These are phyloP conservation scores for Elongisporangium anandrum DNA, from an alignment of 352 stramenopile species.

Conservation along the genomic window DNA sequence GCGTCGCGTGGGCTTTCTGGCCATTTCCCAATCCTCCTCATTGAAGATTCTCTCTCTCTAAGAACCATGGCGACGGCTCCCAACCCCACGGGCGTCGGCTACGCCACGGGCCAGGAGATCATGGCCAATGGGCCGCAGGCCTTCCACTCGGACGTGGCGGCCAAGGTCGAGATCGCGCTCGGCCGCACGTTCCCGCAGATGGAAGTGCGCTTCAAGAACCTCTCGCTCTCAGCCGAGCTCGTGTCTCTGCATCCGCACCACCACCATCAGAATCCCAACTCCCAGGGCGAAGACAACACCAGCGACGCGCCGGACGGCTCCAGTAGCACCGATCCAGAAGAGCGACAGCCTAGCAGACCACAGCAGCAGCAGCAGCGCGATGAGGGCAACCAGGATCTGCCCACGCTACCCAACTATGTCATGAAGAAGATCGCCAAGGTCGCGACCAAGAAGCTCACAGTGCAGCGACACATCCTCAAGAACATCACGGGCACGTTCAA, in stretches of 20 bases:
- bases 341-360: not conserved
- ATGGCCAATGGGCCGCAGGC: constrained; percentile 27
- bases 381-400: constrained; percentile 21
- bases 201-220: constrained; percentile 47
- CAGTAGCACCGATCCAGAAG: constrained; percentile 3
- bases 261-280: not conserved
- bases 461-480: constrained; percentile 38
- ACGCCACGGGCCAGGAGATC: constrained; percentile 23
- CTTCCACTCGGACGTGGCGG: constrained; percentile 31
- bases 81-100: constrained; percentile 16
- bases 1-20: not conserved
- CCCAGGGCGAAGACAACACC: constrained; percentile 9
- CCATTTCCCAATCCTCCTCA: not conserved
- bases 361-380: constrained; percentile 1
- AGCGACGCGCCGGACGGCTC: constrained; percentile 1
- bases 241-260: constrained; percentile 15
- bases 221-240: constrained; percentile 44
- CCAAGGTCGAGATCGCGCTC: constrained; percentile 38
- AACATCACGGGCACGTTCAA: constrained; percentile 36
- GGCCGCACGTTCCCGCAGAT: constrained; percentile 44
- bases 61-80: not conserved
- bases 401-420: constrained; percentile 47
- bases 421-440: constrained; percentile 27
- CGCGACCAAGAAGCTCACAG: constrained; percentile 28
- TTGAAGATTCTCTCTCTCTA: not conserved